Evolutionary conservation across 2,329 filamentous ascomycete genomes (phyloP).

Genomic region (Periconia sp.): DNA sequence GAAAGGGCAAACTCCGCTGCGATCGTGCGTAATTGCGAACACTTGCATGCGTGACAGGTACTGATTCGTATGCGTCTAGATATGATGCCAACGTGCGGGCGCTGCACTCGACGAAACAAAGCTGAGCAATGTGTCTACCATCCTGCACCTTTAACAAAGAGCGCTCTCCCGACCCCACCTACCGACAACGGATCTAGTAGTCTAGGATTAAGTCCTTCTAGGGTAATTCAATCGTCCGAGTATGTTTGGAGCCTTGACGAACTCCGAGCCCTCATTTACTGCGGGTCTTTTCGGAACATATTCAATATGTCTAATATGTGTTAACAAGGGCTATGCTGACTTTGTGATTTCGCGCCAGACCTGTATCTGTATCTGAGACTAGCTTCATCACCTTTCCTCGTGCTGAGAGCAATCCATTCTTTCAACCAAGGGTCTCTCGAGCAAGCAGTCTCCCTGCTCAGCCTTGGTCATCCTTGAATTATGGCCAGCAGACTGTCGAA

Average conservation of each 20-base stretch:
- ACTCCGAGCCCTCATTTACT: too few species aligned
- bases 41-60: too few species aligned
- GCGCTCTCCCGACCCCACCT: conserved; percentile 19
- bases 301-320: too few species aligned
- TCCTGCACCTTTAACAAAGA: conserved; percentile 42
- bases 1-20: conserved; percentile 43
- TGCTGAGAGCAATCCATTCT: neutral
- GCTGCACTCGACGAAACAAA: conserved; percentile 36
- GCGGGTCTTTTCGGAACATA: too few species aligned
- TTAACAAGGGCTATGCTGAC: neutral
- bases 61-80: too few species aligned
- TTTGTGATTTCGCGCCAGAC: neutral
- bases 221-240: conserved; percentile 4
- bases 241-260: too few species aligned
- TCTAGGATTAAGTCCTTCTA: too few species aligned
- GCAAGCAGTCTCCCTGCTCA: conserved; percentile 24
- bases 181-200: conserved; percentile 13
- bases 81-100: conserved; percentile 41
- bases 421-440: conserved; percentile 12
- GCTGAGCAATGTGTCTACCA: conserved; percentile 43
- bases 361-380: neutral
- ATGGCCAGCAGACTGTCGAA: conserved; percentile 16
- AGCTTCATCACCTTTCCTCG: neutral
- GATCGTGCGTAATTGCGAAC: too few species aligned
- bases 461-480: conserved; percentile 14